Evolutionary conservation across 169 alveolate genomes (phyloP).

Genomic region (Plasmodium relictum): DNA sequence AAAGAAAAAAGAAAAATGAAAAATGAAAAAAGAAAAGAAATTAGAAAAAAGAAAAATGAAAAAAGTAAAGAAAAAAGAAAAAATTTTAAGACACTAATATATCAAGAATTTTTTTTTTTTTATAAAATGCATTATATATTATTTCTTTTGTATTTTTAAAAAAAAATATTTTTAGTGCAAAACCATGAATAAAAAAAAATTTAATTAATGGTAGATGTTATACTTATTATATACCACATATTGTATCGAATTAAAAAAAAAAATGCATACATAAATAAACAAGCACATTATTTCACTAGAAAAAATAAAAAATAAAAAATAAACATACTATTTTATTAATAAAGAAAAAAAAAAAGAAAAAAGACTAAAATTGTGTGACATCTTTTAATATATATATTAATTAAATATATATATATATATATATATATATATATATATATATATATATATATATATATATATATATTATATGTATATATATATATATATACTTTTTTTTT

Average conservation of each 20-base stretch:
- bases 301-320: neutral
- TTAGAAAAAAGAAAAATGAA: slow-evolving; percentile 14
- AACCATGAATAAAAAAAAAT: slow-evolving; percentile 9
- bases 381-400: slow-evolving; percentile 3
- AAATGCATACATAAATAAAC: neutral
- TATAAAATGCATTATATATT: slow-evolving; percentile 15
- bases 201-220: slow-evolving; percentile 62
- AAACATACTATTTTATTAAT: neutral
- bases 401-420: neutral
- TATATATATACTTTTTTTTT: neutral
- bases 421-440: neutral
- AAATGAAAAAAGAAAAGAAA: slow-evolving; percentile 11
- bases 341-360: slow-evolving; percentile 12
- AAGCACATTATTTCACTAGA: neutral
- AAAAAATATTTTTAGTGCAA: slow-evolving; percentile 24
- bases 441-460: neutral
- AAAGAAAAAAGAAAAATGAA: slow-evolving; percentile 18
- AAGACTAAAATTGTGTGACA: slow-evolving; percentile 12
- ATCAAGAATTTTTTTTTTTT: slow-evolving; percentile 20
- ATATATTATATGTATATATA: neutral
- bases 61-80: slow-evolving; percentile 10
- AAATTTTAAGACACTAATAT: slow-evolving; percentile 31
- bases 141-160: slow-evolving; percentile 17
- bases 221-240: slow-evolving; percentile 7
- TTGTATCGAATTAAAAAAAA: neutral